These are phyloP conservation scores for Lycium barbarum DNA, from an alignment of 257 asterid genomes.

Conservation along the genomic window DNA sequence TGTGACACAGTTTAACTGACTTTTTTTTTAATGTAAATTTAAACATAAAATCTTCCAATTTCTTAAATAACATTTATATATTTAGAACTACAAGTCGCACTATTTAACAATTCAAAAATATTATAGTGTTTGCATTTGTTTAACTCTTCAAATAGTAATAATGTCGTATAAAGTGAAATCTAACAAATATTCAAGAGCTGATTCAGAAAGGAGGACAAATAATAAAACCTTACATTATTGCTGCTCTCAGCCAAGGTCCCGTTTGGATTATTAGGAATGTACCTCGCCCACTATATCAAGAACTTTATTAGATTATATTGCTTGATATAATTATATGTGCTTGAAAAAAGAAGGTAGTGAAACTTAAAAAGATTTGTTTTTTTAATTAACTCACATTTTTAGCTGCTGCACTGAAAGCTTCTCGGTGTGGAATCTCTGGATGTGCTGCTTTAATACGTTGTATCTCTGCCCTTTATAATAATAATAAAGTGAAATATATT, in stretches of 20 bases:
- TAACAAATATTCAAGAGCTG: neutral
- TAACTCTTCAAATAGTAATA: neutral
- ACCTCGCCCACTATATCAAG: constrained; percentile 85
- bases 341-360: neutral
- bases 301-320: neutral
- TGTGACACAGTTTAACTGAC: neutral
- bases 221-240: constrained; percentile 54
- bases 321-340: neutral
- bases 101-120: neutral
- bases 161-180: neutral
- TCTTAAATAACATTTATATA: neutral
- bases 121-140: neutral
- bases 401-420: constrained; percentile 98
- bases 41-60: accelerated
- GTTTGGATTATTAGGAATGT: constrained; percentile 69
- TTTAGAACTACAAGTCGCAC: neutral
- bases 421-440: constrained; percentile 95
- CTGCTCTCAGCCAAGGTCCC: constrained; percentile 51
- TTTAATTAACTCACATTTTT: constrained; percentile 72
- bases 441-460: constrained; percentile 91
- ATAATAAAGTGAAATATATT: neutral
- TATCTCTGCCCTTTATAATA: constrained; percentile 74
- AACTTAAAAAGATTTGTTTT: neutral
- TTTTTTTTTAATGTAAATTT: neutral
- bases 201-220: neutral